Evolutionary conservation across 345 rosid genomes (phyloP).

Genomic region (Litchi chinensis): DNA sequence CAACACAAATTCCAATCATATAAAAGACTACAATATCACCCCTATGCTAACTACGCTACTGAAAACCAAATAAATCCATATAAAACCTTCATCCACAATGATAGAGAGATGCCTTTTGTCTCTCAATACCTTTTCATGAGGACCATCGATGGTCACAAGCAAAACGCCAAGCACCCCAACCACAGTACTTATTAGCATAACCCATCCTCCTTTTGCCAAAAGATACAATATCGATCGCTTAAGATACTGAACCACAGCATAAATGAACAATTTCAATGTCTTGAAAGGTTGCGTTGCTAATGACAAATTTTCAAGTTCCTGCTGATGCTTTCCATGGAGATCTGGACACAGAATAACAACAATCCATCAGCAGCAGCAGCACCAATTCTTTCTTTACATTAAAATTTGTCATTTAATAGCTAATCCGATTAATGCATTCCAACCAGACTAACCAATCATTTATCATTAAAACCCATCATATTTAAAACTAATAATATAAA

Average conservation of each 20-base stretch:
- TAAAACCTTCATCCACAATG: not conserved
- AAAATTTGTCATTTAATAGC: not conserved
- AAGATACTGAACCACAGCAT: conserved; percentile 60
- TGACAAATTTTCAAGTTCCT: conserved; percentile 72
- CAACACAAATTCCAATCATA: not conserved
- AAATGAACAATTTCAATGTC: conserved; percentile 68
- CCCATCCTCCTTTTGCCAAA: conserved; percentile 72
- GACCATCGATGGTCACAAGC: conserved; percentile 75
- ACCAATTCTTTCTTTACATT: not conserved
- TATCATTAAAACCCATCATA: not conserved
- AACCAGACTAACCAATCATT: not conserved
- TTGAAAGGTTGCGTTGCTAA: conserved; percentile 68
- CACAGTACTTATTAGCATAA: conserved; percentile 53
- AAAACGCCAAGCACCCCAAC: conserved; percentile 45
- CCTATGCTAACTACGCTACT: not conserved
- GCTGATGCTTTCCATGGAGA: conserved; percentile 59
- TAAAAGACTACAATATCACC: not conserved
- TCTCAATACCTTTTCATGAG: conserved; percentile 77
- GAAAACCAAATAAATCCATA: not conserved
- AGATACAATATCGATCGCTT: conserved; percentile 53
- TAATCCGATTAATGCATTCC: too few relatives aligned
- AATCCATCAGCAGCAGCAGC: conserved; percentile 8
- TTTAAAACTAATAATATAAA: not conserved
- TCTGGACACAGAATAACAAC: conserved; percentile 41
- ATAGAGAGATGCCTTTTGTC: not conserved